Percentiles rank a stretch among this genome's conserved stretches.
Conservation (phyloP, 768 basidiomycete species). For the Tulasnella sp. region DNA sequence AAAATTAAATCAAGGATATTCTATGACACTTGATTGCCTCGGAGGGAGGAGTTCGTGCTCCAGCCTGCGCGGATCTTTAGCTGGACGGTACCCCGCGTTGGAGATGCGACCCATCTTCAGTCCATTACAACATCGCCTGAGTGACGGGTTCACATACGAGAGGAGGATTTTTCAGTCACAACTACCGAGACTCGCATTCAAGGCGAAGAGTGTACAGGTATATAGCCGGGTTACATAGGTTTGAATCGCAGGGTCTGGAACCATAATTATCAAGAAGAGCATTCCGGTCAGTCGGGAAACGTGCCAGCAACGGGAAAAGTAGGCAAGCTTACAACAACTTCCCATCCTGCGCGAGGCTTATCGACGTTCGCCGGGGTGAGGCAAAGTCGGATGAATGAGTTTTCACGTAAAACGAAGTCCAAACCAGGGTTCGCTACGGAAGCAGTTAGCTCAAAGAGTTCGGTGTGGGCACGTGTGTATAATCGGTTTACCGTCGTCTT, state of each 20-base stretch:
- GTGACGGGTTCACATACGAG: too few relatives aligned
- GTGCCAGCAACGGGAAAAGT: not conserved
- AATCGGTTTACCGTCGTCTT: not conserved
- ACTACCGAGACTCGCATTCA: too few relatives aligned
- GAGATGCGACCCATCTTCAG: too few relatives aligned
- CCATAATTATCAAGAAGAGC: not conserved
- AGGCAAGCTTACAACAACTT: not conserved
- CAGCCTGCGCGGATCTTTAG: too few relatives aligned
- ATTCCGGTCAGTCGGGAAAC: not conserved
- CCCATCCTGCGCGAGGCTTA: not conserved
- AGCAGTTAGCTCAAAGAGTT: not conserved
- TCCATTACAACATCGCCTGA: too few relatives aligned
- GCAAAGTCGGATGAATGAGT: not conserved
- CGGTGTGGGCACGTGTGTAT: not conserved
- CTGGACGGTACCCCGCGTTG: too few relatives aligned
- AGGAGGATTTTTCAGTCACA: too few relatives aligned
- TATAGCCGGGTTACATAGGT: too few relatives aligned
- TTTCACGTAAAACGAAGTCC: not conserved
- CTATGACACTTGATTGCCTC: too few relatives aligned
- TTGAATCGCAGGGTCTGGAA: not conserved
- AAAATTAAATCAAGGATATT: too few relatives aligned
- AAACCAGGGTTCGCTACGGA: not conserved
- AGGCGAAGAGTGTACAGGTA: too few relatives aligned
- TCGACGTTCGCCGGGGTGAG: not conserved
- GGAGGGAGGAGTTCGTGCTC: too few relatives aligned